Percentiles rank a stretch among this genome's conserved stretches.
Conservation (phyloP, 2,329 filamentous ascomycete species). For the Ceratocystis diversiconidia region DNA sequence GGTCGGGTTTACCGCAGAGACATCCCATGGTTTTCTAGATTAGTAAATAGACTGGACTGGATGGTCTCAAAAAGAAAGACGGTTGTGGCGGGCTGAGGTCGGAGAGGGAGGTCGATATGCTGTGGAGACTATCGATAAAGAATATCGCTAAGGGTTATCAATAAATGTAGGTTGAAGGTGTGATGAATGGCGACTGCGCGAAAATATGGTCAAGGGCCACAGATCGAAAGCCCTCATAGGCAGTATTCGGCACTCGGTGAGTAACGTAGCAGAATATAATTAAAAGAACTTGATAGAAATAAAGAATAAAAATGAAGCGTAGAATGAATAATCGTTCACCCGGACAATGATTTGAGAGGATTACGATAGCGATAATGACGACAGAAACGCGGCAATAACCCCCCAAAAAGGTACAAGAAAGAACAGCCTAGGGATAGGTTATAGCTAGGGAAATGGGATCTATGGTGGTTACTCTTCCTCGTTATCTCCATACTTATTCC, state of each 20-base stretch:
- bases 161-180: no score
- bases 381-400: not conserved
- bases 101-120: not conserved
- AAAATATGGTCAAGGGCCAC: not conserved
- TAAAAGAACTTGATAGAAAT: not conserved
- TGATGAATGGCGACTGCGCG: not conserved
- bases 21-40: conserved; percentile 54
- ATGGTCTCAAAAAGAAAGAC: not conserved
- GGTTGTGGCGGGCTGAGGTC: not conserved
- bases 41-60: not conserved
- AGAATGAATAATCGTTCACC: not conserved
- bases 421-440: not conserved
- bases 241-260: not conserved
- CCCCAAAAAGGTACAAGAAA: not conserved
- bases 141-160: no score
- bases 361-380: not conserved
- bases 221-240: not conserved
- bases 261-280: not conserved
- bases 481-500: not conserved
- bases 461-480: not conserved
- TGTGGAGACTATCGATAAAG: not conserved
- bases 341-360: not conserved
- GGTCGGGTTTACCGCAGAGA: conserved; percentile 60
- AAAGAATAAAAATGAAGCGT: not conserved
- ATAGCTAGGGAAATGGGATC: not conserved